Conservation (phyloP, 2,329 filamentous ascomycete species). For the Tolypocladium sp. region DNA sequence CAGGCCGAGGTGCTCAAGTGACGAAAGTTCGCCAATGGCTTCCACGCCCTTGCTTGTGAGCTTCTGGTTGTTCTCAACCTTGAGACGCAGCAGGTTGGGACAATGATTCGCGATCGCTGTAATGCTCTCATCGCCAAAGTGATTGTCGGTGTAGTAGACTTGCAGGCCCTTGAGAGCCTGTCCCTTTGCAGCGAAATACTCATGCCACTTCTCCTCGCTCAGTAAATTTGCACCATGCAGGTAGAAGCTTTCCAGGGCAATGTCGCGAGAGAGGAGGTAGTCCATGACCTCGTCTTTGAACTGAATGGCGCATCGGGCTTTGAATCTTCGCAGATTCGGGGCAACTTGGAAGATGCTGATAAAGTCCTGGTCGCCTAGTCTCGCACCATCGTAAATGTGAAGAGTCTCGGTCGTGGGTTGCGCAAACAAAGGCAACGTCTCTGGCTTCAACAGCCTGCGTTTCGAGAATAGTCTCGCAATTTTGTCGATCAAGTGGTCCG, state of each 20-base stretch:
- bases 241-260: conserved; percentile 61
- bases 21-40: conserved; percentile 50
- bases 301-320: conserved; percentile 78
- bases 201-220: conserved; percentile 64
- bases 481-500: conserved; percentile 45
- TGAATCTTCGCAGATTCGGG: conserved; percentile 59
- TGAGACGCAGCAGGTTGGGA: conserved; percentile 62
- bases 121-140: conserved; percentile 66
- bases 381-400: conserved; percentile 49
- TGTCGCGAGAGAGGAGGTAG: conserved; percentile 67
- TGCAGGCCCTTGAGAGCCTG: conserved; percentile 57
- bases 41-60: conserved; percentile 57
- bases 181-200: conserved; percentile 59
- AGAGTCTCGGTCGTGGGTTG: conserved; percentile 41
- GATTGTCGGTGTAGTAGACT: conserved; percentile 74
- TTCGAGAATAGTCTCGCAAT: conserved; percentile 53
- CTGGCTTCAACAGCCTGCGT: conserved; percentile 43
- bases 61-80: conserved; percentile 72
- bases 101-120: conserved; percentile 53
- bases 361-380: conserved; percentile 67
- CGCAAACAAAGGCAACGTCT: conserved; percentile 48
- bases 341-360: conserved; percentile 71
- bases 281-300: conserved; percentile 80
- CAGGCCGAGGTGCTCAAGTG: conserved; percentile 68
- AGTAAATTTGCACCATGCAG: conserved; percentile 81